phyloP scores from a whole-genome alignment of 768 basidiomycete genomes.

The Filobasidium floriforme region DNA sequence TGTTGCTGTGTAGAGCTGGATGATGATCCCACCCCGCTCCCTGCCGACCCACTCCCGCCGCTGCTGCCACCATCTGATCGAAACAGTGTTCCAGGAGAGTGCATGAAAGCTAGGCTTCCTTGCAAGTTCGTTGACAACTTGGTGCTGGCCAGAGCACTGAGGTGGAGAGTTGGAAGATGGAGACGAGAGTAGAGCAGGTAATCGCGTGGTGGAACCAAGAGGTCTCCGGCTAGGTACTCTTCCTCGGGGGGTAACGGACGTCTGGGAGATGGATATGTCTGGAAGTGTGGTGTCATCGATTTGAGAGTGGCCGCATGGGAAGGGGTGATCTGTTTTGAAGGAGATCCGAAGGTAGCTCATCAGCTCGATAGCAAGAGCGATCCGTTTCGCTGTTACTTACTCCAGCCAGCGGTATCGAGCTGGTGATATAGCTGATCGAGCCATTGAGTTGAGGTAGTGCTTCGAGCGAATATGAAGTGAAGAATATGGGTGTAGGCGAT shows the following conservation, averaged over 20 bases:
- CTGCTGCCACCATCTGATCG: conserved; percentile 6
- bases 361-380: neutral
- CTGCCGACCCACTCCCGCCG: neutral
- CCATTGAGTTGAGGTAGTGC: conserved; percentile 88
- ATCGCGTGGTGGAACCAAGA: conserved; percentile 57
- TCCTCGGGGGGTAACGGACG: conserved; percentile 70
- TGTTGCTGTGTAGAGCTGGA: neutral
- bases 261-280: conserved; percentile 70
- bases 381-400: conserved; percentile 20
- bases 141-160: conserved; percentile 83
- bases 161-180: conserved; percentile 76
- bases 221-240: conserved; percentile 71
- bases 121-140: conserved; percentile 72
- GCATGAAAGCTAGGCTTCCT: conserved; percentile 59
- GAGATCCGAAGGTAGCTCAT: neutral
- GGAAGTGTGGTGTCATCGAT: conserved; percentile 82
- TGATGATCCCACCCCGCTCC: conserved; percentile 23
- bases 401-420: conserved; percentile 66
- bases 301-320: conserved; percentile 60
- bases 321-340: conserved; percentile 31
- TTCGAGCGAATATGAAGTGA: conserved; percentile 84
- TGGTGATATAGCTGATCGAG: conserved; percentile 86
- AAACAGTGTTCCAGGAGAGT: conserved; percentile 50
- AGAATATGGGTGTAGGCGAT: conserved; percentile 78
- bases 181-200: conserved; percentile 88